A percentile compares a stretch with the other conserved stretches of the same genome.
Evolutionary conservation across 148 eudicot genomes (phyloP).

Genomic region (Camellia japonica): DNA sequence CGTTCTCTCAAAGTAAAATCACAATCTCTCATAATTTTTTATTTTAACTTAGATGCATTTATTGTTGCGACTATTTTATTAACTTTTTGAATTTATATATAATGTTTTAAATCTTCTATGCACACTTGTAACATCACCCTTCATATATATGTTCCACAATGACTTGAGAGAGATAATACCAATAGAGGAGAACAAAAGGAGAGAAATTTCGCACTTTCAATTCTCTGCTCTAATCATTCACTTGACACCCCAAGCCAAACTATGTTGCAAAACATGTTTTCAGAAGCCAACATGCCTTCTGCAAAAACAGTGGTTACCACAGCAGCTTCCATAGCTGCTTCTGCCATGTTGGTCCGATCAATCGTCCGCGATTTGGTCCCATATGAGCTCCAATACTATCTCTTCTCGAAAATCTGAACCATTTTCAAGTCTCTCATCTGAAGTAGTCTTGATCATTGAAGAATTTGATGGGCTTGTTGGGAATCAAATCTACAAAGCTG

Average conservation of each 20-base stretch:
- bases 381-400: constrained; percentile 14
- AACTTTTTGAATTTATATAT: no score
- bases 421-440: constrained; percentile 15
- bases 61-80: no score
- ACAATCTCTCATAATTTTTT: no score
- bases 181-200: no score
- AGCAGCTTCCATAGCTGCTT: constrained; percentile 33
- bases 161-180: no score
- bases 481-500: constrained; percentile 31
- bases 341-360: constrained; percentile 31
- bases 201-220: no score
- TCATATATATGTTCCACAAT: no score
- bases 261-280: constrained; percentile 15
- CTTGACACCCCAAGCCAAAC: not conserved
- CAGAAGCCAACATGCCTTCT: constrained; percentile 20
- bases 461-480: constrained; percentile 26
- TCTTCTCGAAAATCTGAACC: constrained; percentile 1
- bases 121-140: no score
- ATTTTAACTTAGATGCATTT: no score
- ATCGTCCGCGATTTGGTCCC: constrained; percentile 31
- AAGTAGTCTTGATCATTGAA: constrained; percentile 25
- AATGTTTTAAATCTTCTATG: no score
- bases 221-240: no score
- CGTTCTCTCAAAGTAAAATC: no score
- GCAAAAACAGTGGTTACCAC: constrained; percentile 19